Base-by-base conservation (phyloP, 805 yeast genomes). In the Tetrapisispora arboricola region DNA sequence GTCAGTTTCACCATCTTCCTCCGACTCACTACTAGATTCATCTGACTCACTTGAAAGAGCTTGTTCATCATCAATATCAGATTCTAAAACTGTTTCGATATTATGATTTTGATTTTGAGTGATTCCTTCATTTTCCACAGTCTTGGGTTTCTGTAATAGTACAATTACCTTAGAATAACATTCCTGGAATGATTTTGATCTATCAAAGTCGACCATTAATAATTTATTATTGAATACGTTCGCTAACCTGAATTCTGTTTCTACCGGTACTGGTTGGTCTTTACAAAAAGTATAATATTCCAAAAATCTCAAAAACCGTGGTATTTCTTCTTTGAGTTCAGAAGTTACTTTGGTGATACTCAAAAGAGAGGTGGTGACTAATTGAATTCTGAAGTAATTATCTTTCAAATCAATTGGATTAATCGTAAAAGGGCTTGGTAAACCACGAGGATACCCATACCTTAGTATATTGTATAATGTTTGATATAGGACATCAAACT, bases 261-360 rank as follows among this genome's bases (percentile, higher is more conserved):
- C 92, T 45, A 70, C 65, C 0, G 94, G 86, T 13, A 83, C 40
- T 1, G 85, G 83, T 36, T 61, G 68, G 3, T 58, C 58, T 51
- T 86, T 86, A 25, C 80, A 71, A 56, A 69, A 72, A 4, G 74
- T 57, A 53, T 84, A 86, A 56, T 76, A 86, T 51, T 86, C 92
- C 45, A 85, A 78, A 48, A 76, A 79, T 21, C 68, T 67, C 43
- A 80, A 49, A 43, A 80, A 72, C 0, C 65, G 39, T 1, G 55
- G 50, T 11, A 75, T 37, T 28, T 66, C 62, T 4, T 50, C 48
- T 9, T 29, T 36, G 6, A 56, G 42, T 2, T 46, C 35, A 6
- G 48, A 31, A 11, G 57, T 47, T 8, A 43, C 40, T 29, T 53
- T 50, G 8, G 48, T 44, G 3, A 65, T 33, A 9, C 56, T 58